Conservation (phyloP, 805 yeast species). For the Kregervanrija pseudodelftensis region DNA sequence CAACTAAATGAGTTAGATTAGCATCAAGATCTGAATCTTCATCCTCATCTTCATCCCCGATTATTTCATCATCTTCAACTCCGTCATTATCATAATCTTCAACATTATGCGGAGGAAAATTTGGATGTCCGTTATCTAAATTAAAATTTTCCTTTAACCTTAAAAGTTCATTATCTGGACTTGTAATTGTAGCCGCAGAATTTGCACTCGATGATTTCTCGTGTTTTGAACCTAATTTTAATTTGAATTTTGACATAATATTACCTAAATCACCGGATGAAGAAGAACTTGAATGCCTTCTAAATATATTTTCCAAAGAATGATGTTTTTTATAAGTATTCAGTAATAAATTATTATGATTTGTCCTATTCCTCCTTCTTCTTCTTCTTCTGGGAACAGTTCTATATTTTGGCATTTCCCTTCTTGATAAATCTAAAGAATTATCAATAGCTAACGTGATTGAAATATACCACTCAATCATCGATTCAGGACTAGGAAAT, state of each 20-base stretch:
- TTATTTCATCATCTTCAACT: slow-evolving; percentile 10
- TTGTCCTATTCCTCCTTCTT: slow-evolving; percentile 22
- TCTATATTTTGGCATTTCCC: slow-evolving; percentile 70
- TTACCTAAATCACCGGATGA: slow-evolving; percentile 6
- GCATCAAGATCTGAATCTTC: slow-evolving; percentile 10
- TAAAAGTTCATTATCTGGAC: not conserved
- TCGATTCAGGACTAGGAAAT: slow-evolving; percentile 52
- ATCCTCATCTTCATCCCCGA: slow-evolving; percentile 17
- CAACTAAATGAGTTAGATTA: slow-evolving; percentile 15
- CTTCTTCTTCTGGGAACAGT: slow-evolving; percentile 76
- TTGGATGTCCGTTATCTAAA: too few species aligned
- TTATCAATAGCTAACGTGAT: slow-evolving; percentile 72
- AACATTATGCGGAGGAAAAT: not conserved
- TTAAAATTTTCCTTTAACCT: not conserved
- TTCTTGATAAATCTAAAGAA: slow-evolving; percentile 62
- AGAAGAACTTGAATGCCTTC: slow-evolving; percentile 7
- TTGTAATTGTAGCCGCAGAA: not conserved
- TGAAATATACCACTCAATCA: slow-evolving; percentile 74
- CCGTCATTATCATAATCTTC: slow-evolving; percentile 1
- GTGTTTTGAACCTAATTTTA: slow-evolving; percentile 7
- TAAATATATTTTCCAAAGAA: slow-evolving; percentile 17
- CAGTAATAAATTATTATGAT: slow-evolving; percentile 6
- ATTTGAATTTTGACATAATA: slow-evolving; percentile 16
- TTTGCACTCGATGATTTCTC: not conserved
- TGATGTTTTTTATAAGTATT: slow-evolving; percentile 9